Conservation (phyloP, 345 rosid genomes). For the Gossypium raimondii region DNA sequence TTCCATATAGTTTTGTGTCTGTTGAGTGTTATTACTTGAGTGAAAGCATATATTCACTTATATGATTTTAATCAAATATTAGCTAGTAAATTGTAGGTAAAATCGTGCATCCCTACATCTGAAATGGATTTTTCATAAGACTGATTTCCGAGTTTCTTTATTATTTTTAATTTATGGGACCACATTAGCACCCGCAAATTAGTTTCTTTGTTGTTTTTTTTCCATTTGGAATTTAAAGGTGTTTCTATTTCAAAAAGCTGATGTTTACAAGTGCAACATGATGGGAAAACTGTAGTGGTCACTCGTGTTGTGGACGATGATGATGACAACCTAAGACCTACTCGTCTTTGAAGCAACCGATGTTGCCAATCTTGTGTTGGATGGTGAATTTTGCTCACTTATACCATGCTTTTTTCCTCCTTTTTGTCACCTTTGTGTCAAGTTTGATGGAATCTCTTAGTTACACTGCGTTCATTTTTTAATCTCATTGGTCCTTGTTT, state of each 20-base stretch:
- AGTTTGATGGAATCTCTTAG: too few relatives aligned
- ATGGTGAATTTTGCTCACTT: too few relatives aligned
- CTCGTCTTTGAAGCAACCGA: conserved; percentile 60
- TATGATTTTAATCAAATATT: background rate
- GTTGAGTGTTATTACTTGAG: background rate
- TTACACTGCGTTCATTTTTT: too few relatives aligned
- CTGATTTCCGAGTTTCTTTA: background rate
- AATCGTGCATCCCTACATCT: background rate
- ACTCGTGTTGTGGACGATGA: conserved; percentile 94
- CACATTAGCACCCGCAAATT: background rate
- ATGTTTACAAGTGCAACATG: conserved; percentile 89
- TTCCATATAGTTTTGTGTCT: background rate
- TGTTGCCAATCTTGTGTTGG: too few relatives aligned
- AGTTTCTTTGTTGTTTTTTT: conserved; percentile 7
- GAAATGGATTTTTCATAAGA: background rate
- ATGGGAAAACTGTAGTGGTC: conserved; percentile 87
- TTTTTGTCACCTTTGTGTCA: too few relatives aligned
- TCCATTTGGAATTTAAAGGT: conserved; percentile 44
- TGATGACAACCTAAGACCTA: conserved; percentile 95
- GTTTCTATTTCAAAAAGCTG: conserved; percentile 89
- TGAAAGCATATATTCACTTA: background rate
- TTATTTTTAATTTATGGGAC: background rate
- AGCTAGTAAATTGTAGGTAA: background rate
- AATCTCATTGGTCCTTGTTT: too few relatives aligned
- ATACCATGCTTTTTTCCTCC: too few relatives aligned